A percentile compares a stretch with the other conserved stretches of the same genome.
These are phyloP conservation scores for Candida lessepsii DNA, from an alignment of 805 yeast genomes.

Conservation along the genomic window DNA sequence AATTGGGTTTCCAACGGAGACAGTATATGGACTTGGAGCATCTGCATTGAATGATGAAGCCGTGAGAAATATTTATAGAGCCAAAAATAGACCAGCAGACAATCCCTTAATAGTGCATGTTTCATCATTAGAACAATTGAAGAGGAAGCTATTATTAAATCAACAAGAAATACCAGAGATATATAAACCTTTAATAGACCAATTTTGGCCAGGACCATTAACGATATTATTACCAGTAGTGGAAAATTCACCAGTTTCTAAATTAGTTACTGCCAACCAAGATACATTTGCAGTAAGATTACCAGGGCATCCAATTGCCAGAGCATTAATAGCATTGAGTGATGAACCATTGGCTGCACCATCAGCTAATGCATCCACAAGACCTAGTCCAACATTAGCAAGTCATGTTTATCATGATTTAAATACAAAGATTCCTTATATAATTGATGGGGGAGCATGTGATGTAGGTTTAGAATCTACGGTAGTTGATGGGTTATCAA, in stretches of 20 bases:
- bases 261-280: conserved; percentile 81
- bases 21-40: conserved; percentile 95
- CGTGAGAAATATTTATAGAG: conserved; percentile 73
- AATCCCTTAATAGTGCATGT: conserved; percentile 93
- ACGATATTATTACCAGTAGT: conserved; percentile 76
- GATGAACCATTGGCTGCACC: conserved; percentile 96
- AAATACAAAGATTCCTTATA: conserved; percentile 73
- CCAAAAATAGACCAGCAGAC: conserved; percentile 93
- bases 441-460: conserved; percentile 89
- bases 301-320: conserved; percentile 83
- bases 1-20: conserved; percentile 95
- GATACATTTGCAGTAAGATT: conserved; percentile 89
- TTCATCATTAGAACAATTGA: conserved; percentile 71
- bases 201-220: conserved; percentile 96
- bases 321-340: conserved; percentile 81
- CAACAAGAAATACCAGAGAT: conserved; percentile 60
- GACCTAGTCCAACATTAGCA: conserved; percentile 92
- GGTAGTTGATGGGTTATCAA: conserved; percentile 83
- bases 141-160: conserved; percentile 52
- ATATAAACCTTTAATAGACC: conserved; percentile 60
- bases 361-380: conserved; percentile 93
- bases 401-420: conserved; percentile 81
- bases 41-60: conserved; percentile 73
- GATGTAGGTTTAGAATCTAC: conserved; percentile 91
- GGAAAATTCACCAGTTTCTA: conserved; percentile 53